phyloP scores from a whole-genome alignment of 2,329 filamentous ascomycete genomes.

The Nigrospora oryzae region DNA sequence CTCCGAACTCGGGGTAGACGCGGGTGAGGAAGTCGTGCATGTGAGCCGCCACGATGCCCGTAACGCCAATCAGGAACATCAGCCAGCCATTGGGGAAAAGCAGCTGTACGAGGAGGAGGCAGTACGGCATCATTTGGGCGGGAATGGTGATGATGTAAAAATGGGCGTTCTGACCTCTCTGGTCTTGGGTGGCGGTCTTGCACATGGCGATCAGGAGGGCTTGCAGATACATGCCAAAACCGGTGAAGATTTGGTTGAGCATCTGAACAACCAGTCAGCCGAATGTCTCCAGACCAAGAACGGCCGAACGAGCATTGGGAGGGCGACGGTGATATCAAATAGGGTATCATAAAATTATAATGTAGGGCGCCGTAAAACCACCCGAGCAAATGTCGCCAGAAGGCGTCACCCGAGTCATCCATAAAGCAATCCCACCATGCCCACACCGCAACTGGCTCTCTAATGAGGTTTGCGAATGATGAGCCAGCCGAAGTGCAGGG shows the following conservation, averaged over 20 bases:
- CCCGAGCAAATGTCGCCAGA: slow-evolving; percentile 42
- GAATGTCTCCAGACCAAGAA: background rate
- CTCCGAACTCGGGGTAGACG: slow-evolving; percentile 82
- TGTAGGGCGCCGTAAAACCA: slow-evolving; percentile 60
- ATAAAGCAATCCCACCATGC: slow-evolving; percentile 69
- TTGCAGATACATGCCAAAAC: slow-evolving; percentile 41
- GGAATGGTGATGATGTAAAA: slow-evolving; percentile 82
- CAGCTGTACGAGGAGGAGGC: slow-evolving; percentile 68
- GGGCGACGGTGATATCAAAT: background rate
- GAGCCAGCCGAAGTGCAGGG: slow-evolving; percentile 53
- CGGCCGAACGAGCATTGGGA: too few relatives aligned
- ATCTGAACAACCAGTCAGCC: slow-evolving; percentile 24
- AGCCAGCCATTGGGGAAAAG: slow-evolving; percentile 51
- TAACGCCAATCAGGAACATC: slow-evolving; percentile 54
- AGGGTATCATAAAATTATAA: slow-evolving; percentile 20
- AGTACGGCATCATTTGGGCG: slow-evolving; percentile 71
- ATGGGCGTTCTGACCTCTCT: slow-evolving; percentile 64
- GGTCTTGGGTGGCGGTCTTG: slow-evolving; percentile 83
- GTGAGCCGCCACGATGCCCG: slow-evolving; percentile 81
- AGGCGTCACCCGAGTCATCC: slow-evolving; percentile 57
- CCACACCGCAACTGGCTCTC: slow-evolving; percentile 56
- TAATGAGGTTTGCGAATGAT: slow-evolving; percentile 58
- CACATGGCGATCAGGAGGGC: slow-evolving; percentile 71
- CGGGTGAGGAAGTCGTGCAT: slow-evolving; percentile 83
- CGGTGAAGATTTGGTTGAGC: slow-evolving; percentile 43